Evolutionary conservation across 306 rosid species (phyloP), one percentile per base, ranked within the genome.

Genomic region (Boehmeria nivea): DNA sequence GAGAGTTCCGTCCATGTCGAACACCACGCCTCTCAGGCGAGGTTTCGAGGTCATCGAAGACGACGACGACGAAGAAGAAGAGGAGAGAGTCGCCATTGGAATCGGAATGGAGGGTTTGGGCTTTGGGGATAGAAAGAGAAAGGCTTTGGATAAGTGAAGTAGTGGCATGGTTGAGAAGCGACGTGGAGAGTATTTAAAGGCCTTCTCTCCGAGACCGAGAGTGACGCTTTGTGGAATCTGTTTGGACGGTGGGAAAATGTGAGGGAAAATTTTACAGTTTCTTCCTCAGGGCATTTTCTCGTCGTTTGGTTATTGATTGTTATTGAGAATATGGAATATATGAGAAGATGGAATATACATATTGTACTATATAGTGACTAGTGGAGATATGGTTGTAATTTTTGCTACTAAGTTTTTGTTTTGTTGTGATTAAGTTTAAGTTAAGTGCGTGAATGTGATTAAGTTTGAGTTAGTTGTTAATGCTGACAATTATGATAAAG

Each of bases 1-100:
- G 6, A 90, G 88, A 16, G 98, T 90, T 15, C 98, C 98, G 72
- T 87, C 98, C 98, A 90, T 90, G 83, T 90, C 98, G 58, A 90
- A 90, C 4, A 90, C 89, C 26, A 90, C 88, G 9, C 98, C 98
- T 0, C 84, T 57, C 11, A 90, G 94, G 53, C 83, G 98, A 47
- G 81, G 26, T 55, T 65, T 80, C 60, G 65, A 36, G 12, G 36
- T 10, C 36, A 31, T 31, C 8, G 36, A 31, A n/a, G n/a, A n/a
- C n/a, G n/a, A n/a, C 5, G 38, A 33, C 5, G 38, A 33, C 15
- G 66, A 17, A 28, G 76, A 3, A 11, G 8, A 16, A 24, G 50
- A 50, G 15, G 71, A 37, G 57, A 21, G 37, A 45, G 34, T 52
- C 14, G 84, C 77, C 95, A 78, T 83, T 44, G 57, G 64, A 51